These are phyloP conservation scores for Candida alai DNA, from an alignment of 805 yeast genomes.

Conservation along the genomic window DNA sequence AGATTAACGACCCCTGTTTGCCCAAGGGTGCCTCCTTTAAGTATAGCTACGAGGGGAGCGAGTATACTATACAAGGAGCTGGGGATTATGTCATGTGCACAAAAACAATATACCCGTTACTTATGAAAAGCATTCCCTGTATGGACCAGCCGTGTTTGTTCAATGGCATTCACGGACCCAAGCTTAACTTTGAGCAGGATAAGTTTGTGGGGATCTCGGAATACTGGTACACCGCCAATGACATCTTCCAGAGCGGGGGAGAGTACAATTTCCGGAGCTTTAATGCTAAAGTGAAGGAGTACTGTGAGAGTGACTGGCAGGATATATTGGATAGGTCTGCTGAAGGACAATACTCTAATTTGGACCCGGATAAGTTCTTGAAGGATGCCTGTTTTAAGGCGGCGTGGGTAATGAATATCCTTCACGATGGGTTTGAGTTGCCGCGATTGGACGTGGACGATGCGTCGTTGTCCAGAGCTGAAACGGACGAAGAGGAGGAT, in stretches of 20 bases:
- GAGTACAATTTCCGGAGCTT: constrained; percentile 74
- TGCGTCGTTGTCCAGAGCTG: too few species aligned
- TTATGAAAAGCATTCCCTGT: constrained; percentile 79
- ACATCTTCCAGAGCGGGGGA: constrained; percentile 84
- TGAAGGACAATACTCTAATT: constrained; percentile 55
- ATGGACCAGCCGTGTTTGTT: constrained; percentile 85
- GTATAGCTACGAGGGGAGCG: constrained; percentile 44
- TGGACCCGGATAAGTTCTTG: constrained; percentile 49
- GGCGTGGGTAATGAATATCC: constrained; percentile 83
- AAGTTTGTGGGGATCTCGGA: constrained; percentile 92
- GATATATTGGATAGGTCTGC: constrained; percentile 44
- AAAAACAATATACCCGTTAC: constrained; percentile 66
- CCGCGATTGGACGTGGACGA: constrained; percentile 68
- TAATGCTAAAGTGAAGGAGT: constrained; percentile 60
- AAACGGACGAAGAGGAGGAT: constrained; percentile 28
- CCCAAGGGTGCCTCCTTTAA: constrained; percentile 56
- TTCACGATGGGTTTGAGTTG: constrained; percentile 89
- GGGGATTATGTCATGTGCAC: constrained; percentile 79
- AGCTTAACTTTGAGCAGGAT: constrained; percentile 71
- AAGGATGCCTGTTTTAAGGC: constrained; percentile 89
- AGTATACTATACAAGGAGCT: constrained; percentile 59
- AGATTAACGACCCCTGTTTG: constrained; percentile 72
- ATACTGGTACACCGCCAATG: constrained; percentile 96
- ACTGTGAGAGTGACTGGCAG: constrained; percentile 77
- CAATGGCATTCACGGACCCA: constrained; percentile 94